Conservation (phyloP, 2,329 filamentous ascomycete genomes). For the Exophiala aquamarina region DNA sequence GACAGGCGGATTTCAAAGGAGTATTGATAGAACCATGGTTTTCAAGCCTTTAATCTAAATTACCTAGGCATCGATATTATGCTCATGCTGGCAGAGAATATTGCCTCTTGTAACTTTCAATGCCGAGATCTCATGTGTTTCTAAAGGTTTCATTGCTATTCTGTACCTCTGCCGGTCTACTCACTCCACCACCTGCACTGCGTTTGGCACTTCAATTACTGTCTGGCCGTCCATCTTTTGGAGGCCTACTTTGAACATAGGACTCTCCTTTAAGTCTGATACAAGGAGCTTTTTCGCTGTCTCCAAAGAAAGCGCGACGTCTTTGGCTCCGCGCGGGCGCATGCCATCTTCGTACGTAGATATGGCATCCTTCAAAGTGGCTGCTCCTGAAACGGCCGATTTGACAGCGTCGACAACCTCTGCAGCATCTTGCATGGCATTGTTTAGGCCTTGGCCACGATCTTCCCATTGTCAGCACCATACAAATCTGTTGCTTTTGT, state of each 20-base stretch:
- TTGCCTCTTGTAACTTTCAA: no score
- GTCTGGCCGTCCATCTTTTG: constrained; percentile 23
- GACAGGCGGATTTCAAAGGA: no score
- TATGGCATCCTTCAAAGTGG: constrained; percentile 24
- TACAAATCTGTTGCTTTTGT: no score
- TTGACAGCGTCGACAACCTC: constrained; percentile 39
- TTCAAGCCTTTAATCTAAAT: no score
- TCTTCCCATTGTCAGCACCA: constrained; percentile 10
- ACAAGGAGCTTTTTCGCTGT: constrained; percentile 36
- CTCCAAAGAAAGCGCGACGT: constrained; percentile 29
- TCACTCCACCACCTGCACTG: constrained; percentile 2
- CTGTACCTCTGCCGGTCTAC: no score
- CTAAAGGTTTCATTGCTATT: no score
- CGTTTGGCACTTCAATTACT: constrained; percentile 21
- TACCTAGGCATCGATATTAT: no score
- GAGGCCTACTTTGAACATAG: constrained; percentile 22
- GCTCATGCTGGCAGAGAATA: no score
- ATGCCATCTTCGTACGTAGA: constrained; percentile 36
- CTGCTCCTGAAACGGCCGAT: constrained; percentile 18
- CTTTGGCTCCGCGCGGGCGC: constrained; percentile 35
- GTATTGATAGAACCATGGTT: no score
- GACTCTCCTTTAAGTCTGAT: constrained; percentile 34
- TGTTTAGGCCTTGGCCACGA: constrained; percentile 49
- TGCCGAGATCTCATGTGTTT: no score
- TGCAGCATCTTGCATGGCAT: constrained; percentile 42